Conservation (phyloP, 2,329 filamentous ascomycete species). For the Dothistroma septosporum region DNA sequence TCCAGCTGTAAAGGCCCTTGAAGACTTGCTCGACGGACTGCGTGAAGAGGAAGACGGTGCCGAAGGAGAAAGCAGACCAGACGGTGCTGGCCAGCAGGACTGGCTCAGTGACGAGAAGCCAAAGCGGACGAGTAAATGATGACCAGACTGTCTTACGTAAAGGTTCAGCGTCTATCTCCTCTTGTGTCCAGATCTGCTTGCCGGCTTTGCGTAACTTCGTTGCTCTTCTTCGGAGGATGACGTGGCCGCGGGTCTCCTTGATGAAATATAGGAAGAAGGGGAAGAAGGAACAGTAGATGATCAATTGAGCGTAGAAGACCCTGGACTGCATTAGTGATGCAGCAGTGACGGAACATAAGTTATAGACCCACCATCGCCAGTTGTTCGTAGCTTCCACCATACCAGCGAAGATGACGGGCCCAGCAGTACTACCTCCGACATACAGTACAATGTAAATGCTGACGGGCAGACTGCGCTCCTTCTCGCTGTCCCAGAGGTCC, state of each 20-base stretch:
- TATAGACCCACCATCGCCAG: constrained; percentile 34
- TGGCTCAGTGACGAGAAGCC: constrained; percentile 48
- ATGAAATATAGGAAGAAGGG: constrained; percentile 40
- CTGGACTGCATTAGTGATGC: constrained; percentile 7
- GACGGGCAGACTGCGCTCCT: constrained; percentile 34
- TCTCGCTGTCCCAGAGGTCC: constrained; percentile 37
- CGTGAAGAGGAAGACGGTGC: constrained; percentile 49
- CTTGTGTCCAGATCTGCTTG: constrained; percentile 24
- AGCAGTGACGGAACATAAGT: not conserved
- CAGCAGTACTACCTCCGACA: constrained; percentile 34
- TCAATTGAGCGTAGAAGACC: constrained; percentile 41
- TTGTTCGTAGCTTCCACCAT: constrained; percentile 30
- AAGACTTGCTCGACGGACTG: constrained; percentile 47
- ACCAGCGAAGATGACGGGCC: constrained; percentile 36
- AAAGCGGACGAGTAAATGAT: constrained; percentile 28
- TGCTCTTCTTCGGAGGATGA: constrained; percentile 43
- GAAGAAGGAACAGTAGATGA: constrained; percentile 44
- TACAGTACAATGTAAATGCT: constrained; percentile 37
- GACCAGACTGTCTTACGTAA: constrained; percentile 32
- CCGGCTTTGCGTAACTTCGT: constrained; percentile 33
- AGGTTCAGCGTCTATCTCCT: constrained; percentile 35
- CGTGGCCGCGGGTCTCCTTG: constrained; percentile 45
- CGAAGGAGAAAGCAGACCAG: constrained; percentile 47
- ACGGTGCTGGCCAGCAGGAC: constrained; percentile 48
- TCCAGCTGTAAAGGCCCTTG: constrained; percentile 39